Conservation (phyloP, 495 filamentous ascomycete genomes). For the Daldinia loculata region DNA sequence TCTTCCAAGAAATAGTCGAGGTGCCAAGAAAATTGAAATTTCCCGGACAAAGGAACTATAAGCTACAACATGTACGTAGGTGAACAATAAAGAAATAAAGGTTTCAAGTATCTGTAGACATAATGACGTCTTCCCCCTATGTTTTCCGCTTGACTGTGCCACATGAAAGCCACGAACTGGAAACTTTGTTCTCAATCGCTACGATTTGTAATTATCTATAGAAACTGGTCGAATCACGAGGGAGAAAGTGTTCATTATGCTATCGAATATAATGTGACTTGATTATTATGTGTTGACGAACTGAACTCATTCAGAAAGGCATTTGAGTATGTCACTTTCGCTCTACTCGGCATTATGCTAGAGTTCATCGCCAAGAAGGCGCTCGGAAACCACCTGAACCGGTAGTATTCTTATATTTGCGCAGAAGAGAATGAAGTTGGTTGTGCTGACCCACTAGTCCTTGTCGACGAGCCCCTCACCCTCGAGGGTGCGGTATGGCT, state of each 20-base stretch:
- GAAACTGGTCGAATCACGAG: neutral
- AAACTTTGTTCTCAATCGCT: too few relatives aligned
- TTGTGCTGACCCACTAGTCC: conserved; percentile 16
- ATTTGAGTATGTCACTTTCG: conserved; percentile 31
- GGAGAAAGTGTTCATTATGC: conserved; percentile 41
- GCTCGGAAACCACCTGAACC: too few relatives aligned
- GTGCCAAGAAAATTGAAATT: too few relatives aligned
- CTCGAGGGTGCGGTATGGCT: conserved; percentile 36
- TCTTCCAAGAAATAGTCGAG: too few relatives aligned
- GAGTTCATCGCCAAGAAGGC: conserved; percentile 32
- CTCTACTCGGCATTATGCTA: conserved; percentile 21
- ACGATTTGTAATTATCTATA: neutral
- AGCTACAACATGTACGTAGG: too few relatives aligned
- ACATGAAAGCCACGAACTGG: too few relatives aligned
- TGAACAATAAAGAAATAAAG: neutral
- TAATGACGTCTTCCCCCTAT: neutral
- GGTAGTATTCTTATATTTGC: conserved; percentile 34
- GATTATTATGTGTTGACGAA: conserved; percentile 33
- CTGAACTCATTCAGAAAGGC: conserved; percentile 23
- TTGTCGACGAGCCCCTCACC: conserved; percentile 34
- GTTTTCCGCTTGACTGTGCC: neutral
- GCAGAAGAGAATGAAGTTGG: conserved; percentile 26
- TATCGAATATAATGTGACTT: neutral
- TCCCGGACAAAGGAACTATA: too few relatives aligned
- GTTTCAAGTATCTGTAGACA: neutral